Evolutionary conservation across 2,329 filamentous ascomycete species (phyloP), one percentile per base, ranked within the genome.

Genomic region (Falciphora oryzae): DNA sequence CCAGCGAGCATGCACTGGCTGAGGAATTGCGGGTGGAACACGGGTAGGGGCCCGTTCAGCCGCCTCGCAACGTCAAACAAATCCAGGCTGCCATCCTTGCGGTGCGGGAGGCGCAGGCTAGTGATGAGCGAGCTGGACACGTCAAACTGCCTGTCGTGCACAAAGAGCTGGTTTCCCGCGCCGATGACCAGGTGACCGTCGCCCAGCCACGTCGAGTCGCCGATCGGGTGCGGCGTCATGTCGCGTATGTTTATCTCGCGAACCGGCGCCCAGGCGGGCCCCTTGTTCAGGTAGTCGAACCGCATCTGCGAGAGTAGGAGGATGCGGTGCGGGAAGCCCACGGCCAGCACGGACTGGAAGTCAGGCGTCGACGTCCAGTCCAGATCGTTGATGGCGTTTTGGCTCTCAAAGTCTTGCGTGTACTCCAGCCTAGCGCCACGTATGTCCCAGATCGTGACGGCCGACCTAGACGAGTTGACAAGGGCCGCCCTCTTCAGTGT

Each of bases 351-450:
- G 1, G 91, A 94, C 72, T 97, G 92, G 61, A 87, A 88, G 73
- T 96, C 92, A 0, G 92, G 92, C 0, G 93, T 97, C 3, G 91
- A 94, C 0, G 93, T 94, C 94, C 94, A 97, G 74, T 97, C 93
- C 16, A 97, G 84, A 74, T 97, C 93, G 67, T 89, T 87, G 57
- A 97, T 92, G 7, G 83, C 84, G 70, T 95, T 90, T 66, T 89
- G 84, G 16, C 83, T 82, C 68, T 89, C 84, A 68, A 93, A 95
- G 35, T 86, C 83, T 70, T 94, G 86, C 67, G 91, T 85, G 71
- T 91, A 93, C 74, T 97, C 93, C 7, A 97, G 82, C 67, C 92
- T 89, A 2, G 88, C 88, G 64, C 89, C 91, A 67, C 89, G 86
- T 14, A 92, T 90, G 72, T 97, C 93, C 94, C 93, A 97, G 62